phyloP scores from a whole-genome alignment of 1,139 yeast species.

The Sugiyamaella grinbergsii region DNA sequence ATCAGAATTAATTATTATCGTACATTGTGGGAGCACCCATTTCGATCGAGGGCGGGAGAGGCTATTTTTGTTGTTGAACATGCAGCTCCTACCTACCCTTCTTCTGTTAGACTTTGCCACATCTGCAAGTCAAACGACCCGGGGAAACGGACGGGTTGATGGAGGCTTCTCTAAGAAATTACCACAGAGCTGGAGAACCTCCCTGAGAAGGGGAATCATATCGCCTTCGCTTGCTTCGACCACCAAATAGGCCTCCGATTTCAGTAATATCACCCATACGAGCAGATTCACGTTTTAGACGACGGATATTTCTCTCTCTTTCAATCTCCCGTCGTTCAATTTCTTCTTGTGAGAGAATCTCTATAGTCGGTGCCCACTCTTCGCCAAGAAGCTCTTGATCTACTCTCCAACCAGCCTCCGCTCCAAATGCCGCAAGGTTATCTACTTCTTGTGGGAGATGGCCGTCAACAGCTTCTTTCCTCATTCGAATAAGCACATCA shows the following conservation, averaged over 20 bases:
- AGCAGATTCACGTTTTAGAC: constrained; percentile 87
- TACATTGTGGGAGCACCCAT: constrained; percentile 4
- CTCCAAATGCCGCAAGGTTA: constrained; percentile 60
- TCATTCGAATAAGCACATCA: constrained; percentile 73
- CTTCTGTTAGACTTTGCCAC: too few species aligned
- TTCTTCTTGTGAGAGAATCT: constrained; percentile 85
- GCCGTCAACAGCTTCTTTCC: constrained; percentile 87
- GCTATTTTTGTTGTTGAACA: too few species aligned
- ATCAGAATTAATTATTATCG: constrained; percentile 7
- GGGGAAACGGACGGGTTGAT: too few species aligned
- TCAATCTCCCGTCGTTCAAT: constrained; percentile 94
- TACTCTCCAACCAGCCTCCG: constrained; percentile 64
- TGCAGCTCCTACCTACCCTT: too few species aligned
- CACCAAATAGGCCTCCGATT: constrained; percentile 41
- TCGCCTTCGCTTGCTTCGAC: constrained; percentile 38
- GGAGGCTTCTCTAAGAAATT: too few species aligned
- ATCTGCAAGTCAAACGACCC: too few species aligned
- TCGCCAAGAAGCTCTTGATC: constrained; percentile 65
- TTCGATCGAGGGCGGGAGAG: too few species aligned
- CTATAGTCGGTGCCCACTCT: constrained; percentile 89
- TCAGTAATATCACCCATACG: constrained; percentile 40
- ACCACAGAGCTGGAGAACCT: constrained; percentile 32
- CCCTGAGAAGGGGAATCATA: constrained; percentile 31
- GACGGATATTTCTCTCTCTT: constrained; percentile 85
- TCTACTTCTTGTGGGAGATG: constrained; percentile 57